Conservation (phyloP, 2,329 filamentous ascomycete genomes). For the Emericellopsis atlantica region DNA sequence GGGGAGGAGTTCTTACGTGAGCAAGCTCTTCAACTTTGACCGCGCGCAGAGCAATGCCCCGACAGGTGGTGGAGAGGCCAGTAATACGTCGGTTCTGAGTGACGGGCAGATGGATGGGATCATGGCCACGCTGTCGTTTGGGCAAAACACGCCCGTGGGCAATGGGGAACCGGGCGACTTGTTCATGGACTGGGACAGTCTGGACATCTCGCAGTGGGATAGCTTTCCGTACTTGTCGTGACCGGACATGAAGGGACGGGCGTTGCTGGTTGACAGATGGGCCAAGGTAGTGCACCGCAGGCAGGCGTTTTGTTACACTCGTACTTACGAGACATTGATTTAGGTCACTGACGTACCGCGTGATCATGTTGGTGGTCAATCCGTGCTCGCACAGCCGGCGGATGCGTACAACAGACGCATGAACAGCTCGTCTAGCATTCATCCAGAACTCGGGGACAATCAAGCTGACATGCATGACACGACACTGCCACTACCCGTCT, state of each 20-base stretch:
- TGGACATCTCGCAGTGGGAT: conserved; percentile 18
- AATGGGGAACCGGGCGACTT: conserved; percentile 6
- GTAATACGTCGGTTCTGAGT: not conserved
- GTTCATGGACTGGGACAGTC: conserved; percentile 14
- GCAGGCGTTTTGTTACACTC: too few species aligned
- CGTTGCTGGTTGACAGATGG: too few species aligned
- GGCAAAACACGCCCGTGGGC: conserved; percentile 1
- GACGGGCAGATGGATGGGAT: conserved; percentile 1
- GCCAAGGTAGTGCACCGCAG: too few species aligned
- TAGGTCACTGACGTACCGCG: too few species aligned
- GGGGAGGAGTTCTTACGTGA: conserved; percentile 13
- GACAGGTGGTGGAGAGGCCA: not conserved
- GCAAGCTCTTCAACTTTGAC: conserved; percentile 11
- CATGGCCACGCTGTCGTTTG: conserved; percentile 1
- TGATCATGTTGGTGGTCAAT: too few species aligned
- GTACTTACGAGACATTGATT: too few species aligned
- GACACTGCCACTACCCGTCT: too few species aligned
- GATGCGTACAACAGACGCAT: too few species aligned
- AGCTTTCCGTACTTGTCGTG: conserved; percentile 12
- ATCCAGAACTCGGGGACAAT: too few species aligned
- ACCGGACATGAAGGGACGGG: not conserved
- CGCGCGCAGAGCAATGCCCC: not conserved
- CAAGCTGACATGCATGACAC: too few species aligned
- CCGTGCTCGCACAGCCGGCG: too few species aligned
- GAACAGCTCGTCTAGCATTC: too few species aligned